Evolutionary conservation across 106 monocot genomes (phyloP).

Genomic region (Dendrobium catenatum): DNA sequence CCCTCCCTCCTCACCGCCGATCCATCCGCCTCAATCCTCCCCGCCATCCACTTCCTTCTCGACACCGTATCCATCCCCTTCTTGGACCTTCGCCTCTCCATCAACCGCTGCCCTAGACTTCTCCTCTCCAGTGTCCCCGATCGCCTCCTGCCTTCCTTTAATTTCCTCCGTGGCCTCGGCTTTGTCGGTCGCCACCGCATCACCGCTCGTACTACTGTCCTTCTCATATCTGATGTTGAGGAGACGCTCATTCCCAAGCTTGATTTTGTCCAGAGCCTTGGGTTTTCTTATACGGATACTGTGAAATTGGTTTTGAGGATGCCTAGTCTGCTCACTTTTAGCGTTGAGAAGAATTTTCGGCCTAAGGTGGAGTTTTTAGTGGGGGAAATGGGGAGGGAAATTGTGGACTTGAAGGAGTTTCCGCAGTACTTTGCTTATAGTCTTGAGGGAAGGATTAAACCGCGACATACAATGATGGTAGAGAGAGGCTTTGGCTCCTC

Average conservation of each 20-base stretch:
- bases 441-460: slow-evolving; percentile 2
- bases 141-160: slow-evolving; percentile 54
- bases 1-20: slow-evolving; percentile 62
- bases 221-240: slow-evolving; percentile 69
- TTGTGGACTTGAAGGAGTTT: slow-evolving; percentile 47
- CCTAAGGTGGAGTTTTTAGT: slow-evolving; percentile 60
- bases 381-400: slow-evolving; percentile 18
- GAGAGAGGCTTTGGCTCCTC: slow-evolving; percentile 27
- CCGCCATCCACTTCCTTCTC: slow-evolving; percentile 43
- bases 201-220: slow-evolving; percentile 37
- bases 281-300: slow-evolving; percentile 36
- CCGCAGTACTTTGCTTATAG: slow-evolving; percentile 70
- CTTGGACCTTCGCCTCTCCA: slow-evolving; percentile 25
- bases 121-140: slow-evolving; percentile 45
- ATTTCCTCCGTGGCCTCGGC: slow-evolving; percentile 64
- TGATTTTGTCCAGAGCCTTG: slow-evolving; percentile 45
- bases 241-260: slow-evolving; percentile 65
- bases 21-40: slow-evolving; percentile 34
- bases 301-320: slow-evolving; percentile 37
- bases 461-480: slow-evolving; percentile 34
- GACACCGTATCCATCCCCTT: slow-evolving; percentile 31
- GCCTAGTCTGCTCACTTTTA: slow-evolving; percentile 50
- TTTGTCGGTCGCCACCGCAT: slow-evolving; percentile 49
- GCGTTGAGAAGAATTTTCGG: slow-evolving; percentile 55
- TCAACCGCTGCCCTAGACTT: slow-evolving; percentile 62